phyloP scores from a whole-genome alignment of 805 yeast species.

The Saccharomycopsis schoenii region DNA sequence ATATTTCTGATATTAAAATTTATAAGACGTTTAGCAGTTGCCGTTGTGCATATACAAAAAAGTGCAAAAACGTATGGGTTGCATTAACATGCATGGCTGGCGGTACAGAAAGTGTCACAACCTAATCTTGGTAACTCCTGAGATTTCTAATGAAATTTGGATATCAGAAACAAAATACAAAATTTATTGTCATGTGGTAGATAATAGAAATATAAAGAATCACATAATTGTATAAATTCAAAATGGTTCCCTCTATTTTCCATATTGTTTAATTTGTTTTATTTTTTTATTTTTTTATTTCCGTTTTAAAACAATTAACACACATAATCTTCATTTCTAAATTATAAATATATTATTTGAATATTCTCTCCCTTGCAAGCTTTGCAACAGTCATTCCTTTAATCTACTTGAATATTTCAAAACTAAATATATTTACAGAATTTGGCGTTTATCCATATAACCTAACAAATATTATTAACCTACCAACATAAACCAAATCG shows the following conservation, averaged over 20 bases:
- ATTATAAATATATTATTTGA: neutral
- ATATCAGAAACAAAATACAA: neutral
- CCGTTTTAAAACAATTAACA: neutral
- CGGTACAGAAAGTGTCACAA: neutral
- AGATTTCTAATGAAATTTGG: neutral
- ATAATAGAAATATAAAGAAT: neutral
- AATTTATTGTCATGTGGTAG: neutral
- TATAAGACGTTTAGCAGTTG: neutral
- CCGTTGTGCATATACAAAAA: neutral
- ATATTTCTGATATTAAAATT: neutral
- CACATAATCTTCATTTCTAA: neutral
- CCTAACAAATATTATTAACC: neutral
- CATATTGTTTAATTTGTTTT: neutral
- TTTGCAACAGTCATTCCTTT: neutral
- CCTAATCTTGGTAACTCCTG: neutral
- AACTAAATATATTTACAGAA: neutral
- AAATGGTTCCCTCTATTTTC: neutral
- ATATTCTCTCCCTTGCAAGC: neutral
- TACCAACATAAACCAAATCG: neutral
- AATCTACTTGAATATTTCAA: neutral
- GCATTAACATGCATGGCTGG: neutral
- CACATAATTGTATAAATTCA: neutral
- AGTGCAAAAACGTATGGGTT: neutral
- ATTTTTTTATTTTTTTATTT: neutral
- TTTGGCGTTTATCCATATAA: neutral